Evolutionary conservation across 2,329 filamentous ascomycete species (phyloP).

Genomic region (Claviceps citrina): DNA sequence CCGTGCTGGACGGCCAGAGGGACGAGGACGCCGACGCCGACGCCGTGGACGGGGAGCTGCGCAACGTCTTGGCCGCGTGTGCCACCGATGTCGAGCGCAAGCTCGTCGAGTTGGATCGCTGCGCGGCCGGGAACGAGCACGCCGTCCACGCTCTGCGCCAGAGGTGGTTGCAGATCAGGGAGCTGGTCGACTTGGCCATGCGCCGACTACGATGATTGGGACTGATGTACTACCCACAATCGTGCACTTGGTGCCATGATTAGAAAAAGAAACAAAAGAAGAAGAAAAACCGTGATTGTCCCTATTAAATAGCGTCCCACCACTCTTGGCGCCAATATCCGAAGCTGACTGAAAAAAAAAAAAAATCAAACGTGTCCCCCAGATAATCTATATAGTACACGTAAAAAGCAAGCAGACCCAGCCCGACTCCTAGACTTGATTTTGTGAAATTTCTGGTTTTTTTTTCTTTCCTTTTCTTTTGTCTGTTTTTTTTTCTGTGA

Average conservation of each 20-base stretch:
- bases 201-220: conserved; percentile 7
- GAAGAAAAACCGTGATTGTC: neutral
- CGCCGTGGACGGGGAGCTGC: conserved; percentile 22
- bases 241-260: too few species aligned
- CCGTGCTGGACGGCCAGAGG: conserved; percentile 28
- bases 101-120: conserved; percentile 16
- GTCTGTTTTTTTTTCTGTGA: neutral
- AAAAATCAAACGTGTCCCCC: neutral
- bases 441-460: neutral
- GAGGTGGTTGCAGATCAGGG: conserved; percentile 15
- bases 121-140: conserved; percentile 17
- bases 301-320: neutral
- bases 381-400: conserved; percentile 6
- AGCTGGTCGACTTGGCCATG: conserved; percentile 10
- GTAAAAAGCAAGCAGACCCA: conserved; percentile 2
- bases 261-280: too few species aligned
- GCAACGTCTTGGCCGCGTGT: conserved; percentile 23
- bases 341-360: neutral
- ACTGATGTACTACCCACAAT: too few species aligned
- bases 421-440: neutral
- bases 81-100: conserved; percentile 17
- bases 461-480: neutral
- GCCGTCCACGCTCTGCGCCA: conserved; percentile 9
- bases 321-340: conserved; percentile 5
- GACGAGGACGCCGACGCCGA: conserved; percentile 31